Evolutionary conservation across 768 basidiomycete genomes (phyloP).

Genomic region (Glaciozyma martinii): DNA sequence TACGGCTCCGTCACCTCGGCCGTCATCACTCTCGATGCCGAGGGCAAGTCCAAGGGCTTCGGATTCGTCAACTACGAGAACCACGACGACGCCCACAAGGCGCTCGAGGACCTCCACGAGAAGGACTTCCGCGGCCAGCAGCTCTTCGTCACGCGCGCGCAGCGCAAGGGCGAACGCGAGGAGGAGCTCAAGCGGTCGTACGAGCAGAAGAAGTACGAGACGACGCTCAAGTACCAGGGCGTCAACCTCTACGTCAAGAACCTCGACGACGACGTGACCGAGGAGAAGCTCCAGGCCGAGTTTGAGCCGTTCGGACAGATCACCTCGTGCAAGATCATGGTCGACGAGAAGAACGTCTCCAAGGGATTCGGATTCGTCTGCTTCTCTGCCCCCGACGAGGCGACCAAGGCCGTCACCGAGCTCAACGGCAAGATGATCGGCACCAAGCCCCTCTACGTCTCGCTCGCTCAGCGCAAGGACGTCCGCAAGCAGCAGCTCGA

Average conservation of each 20-base stretch:
- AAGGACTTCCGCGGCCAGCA: constrained; percentile 73
- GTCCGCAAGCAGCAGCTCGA: constrained; percentile 96
- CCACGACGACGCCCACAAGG: constrained; percentile 84
- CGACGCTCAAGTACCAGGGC: constrained; percentile 93
- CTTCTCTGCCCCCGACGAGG: constrained; percentile 96
- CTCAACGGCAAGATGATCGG: constrained; percentile 99
- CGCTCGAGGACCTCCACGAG: constrained; percentile 84
- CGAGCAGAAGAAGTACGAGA: constrained; percentile 94
- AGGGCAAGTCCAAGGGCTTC: constrained; percentile 90
- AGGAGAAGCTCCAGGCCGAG: constrained; percentile 90
- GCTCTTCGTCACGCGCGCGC: constrained; percentile 89
- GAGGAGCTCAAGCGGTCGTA: constrained; percentile 88
- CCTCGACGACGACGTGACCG: constrained; percentile 93
- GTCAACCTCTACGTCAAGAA: constrained; percentile 99
- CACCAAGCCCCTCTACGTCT: constrained; percentile 95
- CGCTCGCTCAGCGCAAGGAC: constrained; percentile 94
- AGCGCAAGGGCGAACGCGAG: constrained; percentile 97
- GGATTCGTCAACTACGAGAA: constrained; percentile 94
- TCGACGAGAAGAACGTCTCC: constrained; percentile 83
- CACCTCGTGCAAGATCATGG: constrained; percentile 99
- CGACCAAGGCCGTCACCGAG: constrained; percentile 97
- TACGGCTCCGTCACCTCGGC: constrained; percentile 85
- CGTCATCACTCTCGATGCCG: constrained; percentile 63
- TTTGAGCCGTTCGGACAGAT: constrained; percentile 95
- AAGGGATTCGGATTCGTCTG: constrained; percentile 99